Base-by-base conservation (phyloP, 768 basidiomycete genomes). In the Amanita fuliginea region DNA sequence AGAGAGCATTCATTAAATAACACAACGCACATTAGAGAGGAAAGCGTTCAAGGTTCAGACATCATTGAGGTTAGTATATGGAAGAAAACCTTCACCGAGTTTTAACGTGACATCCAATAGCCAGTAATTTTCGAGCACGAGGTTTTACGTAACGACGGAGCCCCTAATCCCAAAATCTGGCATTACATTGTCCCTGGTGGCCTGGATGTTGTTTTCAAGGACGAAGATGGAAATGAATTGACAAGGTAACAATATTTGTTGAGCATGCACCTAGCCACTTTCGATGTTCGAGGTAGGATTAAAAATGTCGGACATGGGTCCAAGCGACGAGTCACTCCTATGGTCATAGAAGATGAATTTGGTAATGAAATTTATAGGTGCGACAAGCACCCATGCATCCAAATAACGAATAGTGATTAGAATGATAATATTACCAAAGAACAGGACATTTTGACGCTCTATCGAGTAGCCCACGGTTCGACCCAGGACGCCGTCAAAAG, bases 111-210 rank as follows among this genome's bases (percentile, higher is more conserved):
- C n/a, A 26, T n/a, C 59, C 57, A 48, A 57, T 22, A 51, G 49
- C 45, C 51, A 48, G 32, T 53, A 13, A 54, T 64, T 7, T 57
- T 55, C 42, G 59, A 64, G 37, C 59, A 62, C 30, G 61, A 60
- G 30, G 55, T 57, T 34, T 58, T 56, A 44, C 56, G 46, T 11
- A 52, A 58, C n/a, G 63, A 61, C 8, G 54, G 51, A 19, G 57
- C 57, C 8, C 58, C 61, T 11, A 67, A 68, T 18, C 60, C 60
- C 2, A 63, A 66, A 39, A 56, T 65, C 34, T 76, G 61, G 55
- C 69, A 66, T 59, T 86, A 85, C 55, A 75, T 86, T 54, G 73
- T 85, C 43, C 83, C 84, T 33, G 71, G 70, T 14, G 83, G 81
- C 18, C 66, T 77, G 52, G 74, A 78, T 51, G 77, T 85, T 4